These are phyloP conservation scores for Myxozyma nipponensis DNA, from an alignment of 805 yeast species.

Conservation along the genomic window DNA sequence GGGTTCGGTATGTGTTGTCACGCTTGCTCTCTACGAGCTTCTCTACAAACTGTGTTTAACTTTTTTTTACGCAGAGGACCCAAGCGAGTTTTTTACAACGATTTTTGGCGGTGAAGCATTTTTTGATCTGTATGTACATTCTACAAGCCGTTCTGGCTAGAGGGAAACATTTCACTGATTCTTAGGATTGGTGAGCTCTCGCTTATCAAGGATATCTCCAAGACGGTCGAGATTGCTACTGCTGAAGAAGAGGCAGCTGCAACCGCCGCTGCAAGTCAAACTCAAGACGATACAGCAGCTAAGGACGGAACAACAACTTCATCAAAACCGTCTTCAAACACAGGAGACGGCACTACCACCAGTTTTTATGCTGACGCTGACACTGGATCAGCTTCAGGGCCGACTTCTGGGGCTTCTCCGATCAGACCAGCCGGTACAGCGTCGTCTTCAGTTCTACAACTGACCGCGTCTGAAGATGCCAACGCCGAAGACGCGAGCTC, in stretches of 20 bases:
- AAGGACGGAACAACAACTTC: constrained; percentile 5
- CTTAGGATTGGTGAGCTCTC: constrained; percentile 79
- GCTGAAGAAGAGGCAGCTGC: constrained; percentile 35
- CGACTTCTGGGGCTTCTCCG: constrained; percentile 1
- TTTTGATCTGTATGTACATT: constrained; percentile 44
- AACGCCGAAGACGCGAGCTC: constrained; percentile 12
- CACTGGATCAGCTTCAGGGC: background rate
- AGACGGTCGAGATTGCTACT: constrained; percentile 49
- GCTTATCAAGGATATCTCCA: constrained; percentile 68
- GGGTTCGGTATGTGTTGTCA: constrained; percentile 49
- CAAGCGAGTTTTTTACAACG: constrained; percentile 74
- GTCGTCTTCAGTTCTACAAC: constrained; percentile 5
- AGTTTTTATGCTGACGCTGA: background rate
- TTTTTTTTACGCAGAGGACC: constrained; percentile 54
- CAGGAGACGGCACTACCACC: constrained; percentile 5
- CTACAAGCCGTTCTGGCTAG: background rate
- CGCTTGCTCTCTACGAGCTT: background rate
- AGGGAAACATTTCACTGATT: constrained; percentile 23
- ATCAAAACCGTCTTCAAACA: background rate
- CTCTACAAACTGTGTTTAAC: background rate
- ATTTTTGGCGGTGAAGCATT: constrained; percentile 94
- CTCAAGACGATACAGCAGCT: constrained; percentile 4
- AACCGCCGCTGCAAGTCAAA: constrained; percentile 18
- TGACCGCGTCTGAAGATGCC: constrained; percentile 7
- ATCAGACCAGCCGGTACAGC: background rate